These are phyloP conservation scores for Aspergillus udagawae DNA, from an alignment of 2,329 filamentous ascomycete species.

Conservation along the genomic window DNA sequence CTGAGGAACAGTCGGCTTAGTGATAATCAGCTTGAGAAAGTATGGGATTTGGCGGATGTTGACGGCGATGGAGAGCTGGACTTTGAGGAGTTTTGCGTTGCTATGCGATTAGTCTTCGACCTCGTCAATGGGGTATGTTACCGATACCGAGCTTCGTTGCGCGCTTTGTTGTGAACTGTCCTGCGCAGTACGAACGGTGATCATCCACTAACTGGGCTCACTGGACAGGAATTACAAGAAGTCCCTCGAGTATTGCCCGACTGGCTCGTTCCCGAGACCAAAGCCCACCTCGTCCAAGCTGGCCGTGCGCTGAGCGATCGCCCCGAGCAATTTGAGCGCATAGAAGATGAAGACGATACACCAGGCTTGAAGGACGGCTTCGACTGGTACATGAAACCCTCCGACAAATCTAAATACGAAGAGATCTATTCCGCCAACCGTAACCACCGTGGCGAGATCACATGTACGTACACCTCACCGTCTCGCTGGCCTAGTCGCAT, in stretches of 20 bases:
- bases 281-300: constrained; percentile 84
- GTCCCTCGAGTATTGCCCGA: constrained; percentile 84
- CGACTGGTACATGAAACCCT: constrained; percentile 98
- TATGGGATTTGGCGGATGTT: constrained; percentile 96
- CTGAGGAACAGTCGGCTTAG: constrained; percentile 69
- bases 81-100: constrained; percentile 99
- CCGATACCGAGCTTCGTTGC: neutral
- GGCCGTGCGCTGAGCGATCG: constrained; percentile 73
- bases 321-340: constrained; percentile 76
- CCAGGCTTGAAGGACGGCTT: constrained; percentile 91
- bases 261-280: constrained; percentile 95
- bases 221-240: constrained; percentile 71
- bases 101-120: constrained; percentile 97
- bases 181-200: neutral
- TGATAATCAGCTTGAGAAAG: constrained; percentile 84
- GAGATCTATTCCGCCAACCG: constrained; percentile 94
- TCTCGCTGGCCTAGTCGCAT: too few species aligned
- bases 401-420: constrained; percentile 90
- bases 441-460: constrained; percentile 77
- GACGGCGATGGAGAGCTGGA: constrained; percentile 96
- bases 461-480: constrained; percentile 54
- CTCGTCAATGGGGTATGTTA: constrained; percentile 80
- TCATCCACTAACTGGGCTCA: neutral
- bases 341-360: constrained; percentile 74
- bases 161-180: neutral